phyloP scores from a whole-genome alignment of 495 filamentous ascomycete genomes.

The Neurospora discreta region DNA sequence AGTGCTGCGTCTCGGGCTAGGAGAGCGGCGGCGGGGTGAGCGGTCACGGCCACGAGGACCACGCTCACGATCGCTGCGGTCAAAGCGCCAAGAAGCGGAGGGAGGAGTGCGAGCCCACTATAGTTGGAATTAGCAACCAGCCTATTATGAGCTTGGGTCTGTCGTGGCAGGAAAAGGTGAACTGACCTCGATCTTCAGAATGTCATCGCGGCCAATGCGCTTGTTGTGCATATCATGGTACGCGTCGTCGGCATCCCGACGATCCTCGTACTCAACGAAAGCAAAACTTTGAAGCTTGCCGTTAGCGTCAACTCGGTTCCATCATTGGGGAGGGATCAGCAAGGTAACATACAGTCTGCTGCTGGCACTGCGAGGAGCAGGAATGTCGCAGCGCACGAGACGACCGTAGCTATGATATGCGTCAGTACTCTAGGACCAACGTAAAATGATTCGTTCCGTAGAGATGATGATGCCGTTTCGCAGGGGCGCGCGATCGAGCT shows the following conservation, averaged over 20 bases:
- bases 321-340: neutral
- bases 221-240: conserved; percentile 99
- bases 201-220: conserved; percentile 89
- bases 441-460: conserved; percentile 9
- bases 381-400: conserved; percentile 97
- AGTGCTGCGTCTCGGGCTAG: conserved; percentile 65
- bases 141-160: neutral
- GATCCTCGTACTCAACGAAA: conserved; percentile 98
- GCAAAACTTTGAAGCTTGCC: conserved; percentile 57
- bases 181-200: conserved; percentile 93
- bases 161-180: neutral
- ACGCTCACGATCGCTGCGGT: conserved; percentile 34
- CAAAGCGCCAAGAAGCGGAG: conserved; percentile 97
- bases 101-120: conserved; percentile 98
- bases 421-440: conserved; percentile 13
- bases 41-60: conserved; percentile 17
- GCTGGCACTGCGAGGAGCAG: conserved; percentile 81
- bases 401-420: conserved; percentile 71
- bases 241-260: conserved; percentile 96
- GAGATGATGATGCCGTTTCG: conserved; percentile 8
- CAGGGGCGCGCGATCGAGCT: conserved; percentile 18
- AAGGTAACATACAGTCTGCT: conserved; percentile 75
- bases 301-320: neutral
- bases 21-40: conserved; percentile 61
- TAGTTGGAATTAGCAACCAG: conserved; percentile 10